Percentiles rank a stretch among this genome's conserved stretches.
These are phyloP conservation scores for Funneliformis geosporum DNA, from an alignment of 192 early-diverging fungal genomes.

Conservation along the genomic window DNA sequence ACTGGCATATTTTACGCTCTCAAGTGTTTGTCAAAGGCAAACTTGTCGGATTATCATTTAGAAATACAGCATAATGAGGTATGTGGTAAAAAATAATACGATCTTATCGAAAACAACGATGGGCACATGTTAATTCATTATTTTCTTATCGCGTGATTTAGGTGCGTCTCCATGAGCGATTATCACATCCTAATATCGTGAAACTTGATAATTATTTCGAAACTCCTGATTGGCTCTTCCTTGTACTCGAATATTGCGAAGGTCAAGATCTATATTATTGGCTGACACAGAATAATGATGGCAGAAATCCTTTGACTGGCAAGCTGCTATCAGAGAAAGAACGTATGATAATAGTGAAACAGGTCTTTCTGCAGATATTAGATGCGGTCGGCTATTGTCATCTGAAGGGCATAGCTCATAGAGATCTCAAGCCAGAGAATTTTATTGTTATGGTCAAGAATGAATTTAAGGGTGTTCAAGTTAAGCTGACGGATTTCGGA, in stretches of 20 bases:
- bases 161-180: constrained; percentile 55
- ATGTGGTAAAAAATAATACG: constrained; percentile 1
- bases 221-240: constrained; percentile 66
- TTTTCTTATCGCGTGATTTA: not conserved
- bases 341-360: constrained; percentile 63
- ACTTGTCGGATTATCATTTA: constrained; percentile 62
- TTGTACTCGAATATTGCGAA: constrained; percentile 66
- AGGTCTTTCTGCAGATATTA: constrained; percentile 67
- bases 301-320: constrained; percentile 39
- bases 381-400: constrained; percentile 81
- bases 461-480: constrained; percentile 30
- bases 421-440: constrained; percentile 87
- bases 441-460: constrained; percentile 54
- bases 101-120: too few species aligned
- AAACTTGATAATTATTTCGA: constrained; percentile 69
- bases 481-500: constrained; percentile 92
- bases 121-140: too few species aligned
- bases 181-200: constrained; percentile 65
- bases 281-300: constrained; percentile 47
- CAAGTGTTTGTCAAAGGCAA: constrained; percentile 72
- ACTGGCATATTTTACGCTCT: constrained; percentile 64
- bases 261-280: constrained; percentile 56
- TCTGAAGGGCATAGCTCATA: constrained; percentile 75
- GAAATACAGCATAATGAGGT: constrained; percentile 70
- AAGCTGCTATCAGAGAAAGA: constrained; percentile 59